Conservation (phyloP, 106 monocot genomes). For the Dioscorea dumetorum region DNA sequence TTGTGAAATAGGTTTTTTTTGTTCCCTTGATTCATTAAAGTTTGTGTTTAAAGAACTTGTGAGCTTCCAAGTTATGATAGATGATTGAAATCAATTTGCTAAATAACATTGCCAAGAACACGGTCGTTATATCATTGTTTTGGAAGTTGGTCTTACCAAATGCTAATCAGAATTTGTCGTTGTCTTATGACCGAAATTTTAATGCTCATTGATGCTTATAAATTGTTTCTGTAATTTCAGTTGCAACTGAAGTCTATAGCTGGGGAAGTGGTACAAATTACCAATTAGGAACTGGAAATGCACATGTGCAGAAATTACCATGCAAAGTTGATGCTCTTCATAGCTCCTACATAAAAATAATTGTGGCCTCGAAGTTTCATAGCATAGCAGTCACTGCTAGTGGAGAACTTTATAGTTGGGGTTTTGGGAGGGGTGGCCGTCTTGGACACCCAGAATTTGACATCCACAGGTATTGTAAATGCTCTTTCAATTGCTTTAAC, state of each 20-base stretch:
- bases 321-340: conserved; percentile 94
- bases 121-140: no score
- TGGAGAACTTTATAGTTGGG: conserved; percentile 97
- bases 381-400: conserved; percentile 69
- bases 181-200: no score
- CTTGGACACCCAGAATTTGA: conserved; percentile 99
- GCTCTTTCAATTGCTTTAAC: no score
- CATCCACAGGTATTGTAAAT: conserved; percentile 68
- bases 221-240: conserved; percentile 36
- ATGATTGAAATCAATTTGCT: no score
- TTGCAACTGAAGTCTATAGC: conserved; percentile 82
- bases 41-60: no score
- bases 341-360: conserved; percentile 49
- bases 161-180: no score
- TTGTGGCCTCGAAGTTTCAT: conserved; percentile 87
- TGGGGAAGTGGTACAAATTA: conserved; percentile 99
- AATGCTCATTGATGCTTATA: neutral
- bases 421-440: conserved; percentile 95
- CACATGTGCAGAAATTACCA: conserved; percentile 89
- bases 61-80: no score
- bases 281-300: conserved; percentile 98
- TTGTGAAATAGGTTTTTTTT: no score
- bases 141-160: no score
- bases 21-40: no score
- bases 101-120: no score